Base-by-base conservation (phyloP, 345 rosid genomes). In the Erucastrum elatum region DNA sequence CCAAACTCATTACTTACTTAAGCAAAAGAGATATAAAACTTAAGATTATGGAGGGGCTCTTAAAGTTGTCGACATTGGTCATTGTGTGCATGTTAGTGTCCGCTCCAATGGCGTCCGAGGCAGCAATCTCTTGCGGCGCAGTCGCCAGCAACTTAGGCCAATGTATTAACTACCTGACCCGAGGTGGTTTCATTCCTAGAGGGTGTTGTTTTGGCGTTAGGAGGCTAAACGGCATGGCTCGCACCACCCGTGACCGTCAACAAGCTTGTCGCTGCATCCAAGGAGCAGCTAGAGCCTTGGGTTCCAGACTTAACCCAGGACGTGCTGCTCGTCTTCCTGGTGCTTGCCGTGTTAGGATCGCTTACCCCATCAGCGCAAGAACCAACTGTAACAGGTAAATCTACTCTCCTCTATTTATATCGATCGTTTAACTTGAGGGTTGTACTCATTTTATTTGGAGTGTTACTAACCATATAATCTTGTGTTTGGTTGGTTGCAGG, bases 341-440 rank as follows among this genome's bases (percentile, higher is more conserved):
- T 29, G 79, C 82, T 9, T 90, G 93, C 66, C 77, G 78, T 4
- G 88, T 89, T 68, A 72, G 51, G 65, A 55, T 90, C 70, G 83
- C 93, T 53, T 90, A 85, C 87, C 84, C 86, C 77, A 84, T 89
- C 90, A 84, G 86, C 73, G 64, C 83, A 34, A 64, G 78, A 80
- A 81, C 86, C 46, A 76, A 86, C 87, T 88, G 93, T 85, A 33
- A 55, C 74, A 77, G 4, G 93, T 88, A 77, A 49, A 59, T 35
- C 10, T n/a, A 59, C 17, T 73, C 64, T 3, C 26, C 65, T 44
- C 51, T 61, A 26, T 17, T 37, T 59, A 39, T 31, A 29, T 31
- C 5, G 17, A 29, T 31, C 5, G 17, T 29, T 41, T 27, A n/a
- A 12, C 33, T 21, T 39, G 17, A 15, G 26, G 5, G 25, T 34